Evolutionary conservation across 1,284 basidiomycete species (phyloP), one percentile per base, ranked within the genome.

Genomic region (Hemileia vastatrix): DNA sequence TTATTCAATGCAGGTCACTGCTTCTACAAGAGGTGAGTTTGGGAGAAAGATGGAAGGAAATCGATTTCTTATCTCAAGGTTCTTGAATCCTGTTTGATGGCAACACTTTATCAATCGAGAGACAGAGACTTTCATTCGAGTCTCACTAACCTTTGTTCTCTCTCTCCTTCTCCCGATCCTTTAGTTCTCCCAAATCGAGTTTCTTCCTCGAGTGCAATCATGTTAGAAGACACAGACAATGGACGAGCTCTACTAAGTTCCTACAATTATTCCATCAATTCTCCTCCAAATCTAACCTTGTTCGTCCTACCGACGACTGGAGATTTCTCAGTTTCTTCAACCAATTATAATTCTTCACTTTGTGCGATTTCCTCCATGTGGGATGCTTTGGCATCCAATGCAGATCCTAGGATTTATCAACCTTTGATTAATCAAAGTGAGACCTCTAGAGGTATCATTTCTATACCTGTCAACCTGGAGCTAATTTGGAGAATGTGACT

Each of bases 21-120:
- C 57, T 0, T 67, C 66, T 24, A 69, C 68, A 3, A 40, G 32
- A 9, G 33, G 44, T 33, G 27, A 59, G 45, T 50, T 59, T 19
- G 50, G 33, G 11, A 23, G 51, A 1, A 43, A 45, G 5, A 36
- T 11, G 21, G 9, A 50, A 50, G 15, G 48, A 19, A 50, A 19
- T 15, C 21, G 19, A 9, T 48, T 19, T 48, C 8, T 48, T 48
- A 6, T 48, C 8, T 48, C 45, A 11, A 40, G 63, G 67, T 48
- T 19, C 19, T 11, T 6, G 19, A 48, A 48, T 11, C 11, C 8
- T 49, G 19, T 9, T 15, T 49, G 68, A 58, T 60, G 56, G 6
- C 68, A 9, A 71, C 31, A 69, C 67, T 40, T 55, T 56, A 18
- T 62, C 60, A 9, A 62, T 59, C 68, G 8, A 59, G 62, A n/a